phyloP scores from a whole-genome alignment of 805 yeast genomes.

The Yarrowia porcina region DNA sequence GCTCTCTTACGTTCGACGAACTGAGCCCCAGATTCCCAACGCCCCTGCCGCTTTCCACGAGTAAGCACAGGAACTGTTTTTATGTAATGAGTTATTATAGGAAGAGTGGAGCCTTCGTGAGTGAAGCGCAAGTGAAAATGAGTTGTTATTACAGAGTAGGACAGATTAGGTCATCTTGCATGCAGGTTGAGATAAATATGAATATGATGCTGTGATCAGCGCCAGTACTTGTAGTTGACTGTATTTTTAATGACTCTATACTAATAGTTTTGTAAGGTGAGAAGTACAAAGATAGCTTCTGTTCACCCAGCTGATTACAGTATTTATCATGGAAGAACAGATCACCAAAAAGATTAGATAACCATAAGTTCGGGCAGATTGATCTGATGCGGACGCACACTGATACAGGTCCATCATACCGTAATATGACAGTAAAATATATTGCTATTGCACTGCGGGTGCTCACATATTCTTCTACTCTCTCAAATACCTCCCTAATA shows the following conservation, averaged over 20 bases:
- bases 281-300: too few species aligned
- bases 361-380: too few species aligned
- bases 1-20: slow-evolving; percentile 59
- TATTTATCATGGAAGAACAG: too few species aligned
- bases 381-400: too few species aligned
- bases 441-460: too few species aligned
- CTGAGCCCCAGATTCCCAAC: slow-evolving; percentile 20
- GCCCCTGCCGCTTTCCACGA: slow-evolving; percentile 24
- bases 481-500: background rate
- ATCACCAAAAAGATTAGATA: too few species aligned
- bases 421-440: too few species aligned
- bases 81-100: slow-evolving; percentile 24
- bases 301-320: too few species aligned
- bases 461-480: background rate
- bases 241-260: too few species aligned
- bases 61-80: background rate
- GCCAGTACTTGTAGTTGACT: background rate
- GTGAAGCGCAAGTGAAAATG: slow-evolving; percentile 22
- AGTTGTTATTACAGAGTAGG: slow-evolving; percentile 18
- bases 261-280: too few species aligned
- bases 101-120: slow-evolving; percentile 24
- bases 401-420: too few species aligned
- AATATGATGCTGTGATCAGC: slow-evolving; percentile 10
- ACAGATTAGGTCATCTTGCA: slow-evolving; percentile 18
- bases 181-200: slow-evolving; percentile 21